phyloP scores from a whole-genome alignment of 2,329 filamentous ascomycete genomes.

The Metarhizium guizhouense region DNA sequence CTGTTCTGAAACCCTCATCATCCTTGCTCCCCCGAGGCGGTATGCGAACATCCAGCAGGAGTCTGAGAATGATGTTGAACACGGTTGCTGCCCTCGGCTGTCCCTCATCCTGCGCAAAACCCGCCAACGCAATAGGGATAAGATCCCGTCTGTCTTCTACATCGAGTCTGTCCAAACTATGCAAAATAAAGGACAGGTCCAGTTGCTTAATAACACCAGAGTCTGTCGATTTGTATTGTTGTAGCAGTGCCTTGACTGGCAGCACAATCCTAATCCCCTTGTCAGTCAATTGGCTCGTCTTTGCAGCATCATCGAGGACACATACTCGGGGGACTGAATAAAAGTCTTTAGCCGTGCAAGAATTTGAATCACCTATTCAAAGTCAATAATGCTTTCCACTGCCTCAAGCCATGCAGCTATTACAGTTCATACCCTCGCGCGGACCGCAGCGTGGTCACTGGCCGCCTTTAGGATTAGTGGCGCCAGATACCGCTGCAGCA shows the following conservation, averaged over 20 bases:
- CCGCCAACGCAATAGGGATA: slow-evolving; percentile 44
- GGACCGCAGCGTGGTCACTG: slow-evolving; percentile 70
- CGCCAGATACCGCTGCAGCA: slow-evolving; percentile 70
- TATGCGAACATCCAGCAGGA: slow-evolving; percentile 62
- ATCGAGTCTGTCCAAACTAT: slow-evolving; percentile 52
- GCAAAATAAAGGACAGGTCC: slow-evolving; percentile 81
- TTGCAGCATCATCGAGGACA: background rate
- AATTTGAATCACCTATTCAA: slow-evolving; percentile 38
- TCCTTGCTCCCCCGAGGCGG: slow-evolving; percentile 73
- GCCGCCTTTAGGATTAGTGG: slow-evolving; percentile 79
- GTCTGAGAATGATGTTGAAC: slow-evolving; percentile 74
- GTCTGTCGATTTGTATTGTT: slow-evolving; percentile 76
- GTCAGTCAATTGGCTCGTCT: slow-evolving; percentile 3
- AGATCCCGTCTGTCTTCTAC: slow-evolving; percentile 58
- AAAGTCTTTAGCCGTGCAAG: slow-evolving; percentile 45
- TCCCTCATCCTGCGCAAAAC: slow-evolving; percentile 22
- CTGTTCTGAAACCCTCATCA: slow-evolving; percentile 57
- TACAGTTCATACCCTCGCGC: slow-evolving; percentile 54
- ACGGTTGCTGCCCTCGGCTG: slow-evolving; percentile 42
- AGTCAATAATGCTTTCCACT: background rate
- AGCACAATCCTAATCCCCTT: slow-evolving; percentile 51
- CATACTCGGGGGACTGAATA: slow-evolving; percentile 41
- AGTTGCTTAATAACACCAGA: slow-evolving; percentile 75
- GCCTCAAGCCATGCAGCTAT: background rate
- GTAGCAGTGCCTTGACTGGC: slow-evolving; percentile 73